Conservation (phyloP, 345 rosid species). For the Hevea brasiliensis region DNA sequence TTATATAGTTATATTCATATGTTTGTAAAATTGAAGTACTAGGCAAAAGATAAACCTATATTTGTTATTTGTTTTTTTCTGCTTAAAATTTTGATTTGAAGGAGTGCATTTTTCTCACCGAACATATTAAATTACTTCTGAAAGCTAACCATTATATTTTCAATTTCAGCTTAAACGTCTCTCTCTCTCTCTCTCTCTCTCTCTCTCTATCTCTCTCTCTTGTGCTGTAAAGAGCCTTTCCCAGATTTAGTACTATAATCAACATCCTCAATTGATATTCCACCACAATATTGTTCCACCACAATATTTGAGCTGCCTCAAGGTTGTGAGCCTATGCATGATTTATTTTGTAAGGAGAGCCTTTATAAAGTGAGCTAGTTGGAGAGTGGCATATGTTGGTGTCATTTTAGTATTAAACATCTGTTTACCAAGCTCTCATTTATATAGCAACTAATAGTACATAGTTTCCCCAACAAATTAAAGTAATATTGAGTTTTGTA, state of each 20-base stretch:
- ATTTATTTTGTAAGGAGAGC: neutral
- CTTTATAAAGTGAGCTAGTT: neutral
- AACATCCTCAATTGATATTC: neutral
- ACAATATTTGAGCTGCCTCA: neutral
- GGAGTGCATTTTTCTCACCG: neutral
- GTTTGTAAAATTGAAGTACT: neutral
- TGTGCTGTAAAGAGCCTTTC: too few relatives aligned
- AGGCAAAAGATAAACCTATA: too few relatives aligned
- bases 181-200: too few relatives aligned
- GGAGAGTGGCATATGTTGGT: neutral
- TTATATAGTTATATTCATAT: neutral
- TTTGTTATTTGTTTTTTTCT: neutral
- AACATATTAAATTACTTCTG: too few relatives aligned
- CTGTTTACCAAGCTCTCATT: neutral
- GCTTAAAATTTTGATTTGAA: neutral
- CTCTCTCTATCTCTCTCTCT: too few relatives aligned
- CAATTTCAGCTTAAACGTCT: too few relatives aligned
- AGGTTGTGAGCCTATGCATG: neutral
- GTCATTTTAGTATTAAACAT: neutral
- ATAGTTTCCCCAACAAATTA: too few relatives aligned
- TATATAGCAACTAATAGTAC: neutral
- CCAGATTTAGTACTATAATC: neutral
- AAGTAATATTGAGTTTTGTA: neutral
- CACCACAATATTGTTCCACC: neutral
- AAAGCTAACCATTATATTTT: too few relatives aligned